Evolutionary conservation across 1,139 yeast species (phyloP), one percentile per base, ranked within the genome.

Genomic region (Debaryomyces nepalensis): DNA sequence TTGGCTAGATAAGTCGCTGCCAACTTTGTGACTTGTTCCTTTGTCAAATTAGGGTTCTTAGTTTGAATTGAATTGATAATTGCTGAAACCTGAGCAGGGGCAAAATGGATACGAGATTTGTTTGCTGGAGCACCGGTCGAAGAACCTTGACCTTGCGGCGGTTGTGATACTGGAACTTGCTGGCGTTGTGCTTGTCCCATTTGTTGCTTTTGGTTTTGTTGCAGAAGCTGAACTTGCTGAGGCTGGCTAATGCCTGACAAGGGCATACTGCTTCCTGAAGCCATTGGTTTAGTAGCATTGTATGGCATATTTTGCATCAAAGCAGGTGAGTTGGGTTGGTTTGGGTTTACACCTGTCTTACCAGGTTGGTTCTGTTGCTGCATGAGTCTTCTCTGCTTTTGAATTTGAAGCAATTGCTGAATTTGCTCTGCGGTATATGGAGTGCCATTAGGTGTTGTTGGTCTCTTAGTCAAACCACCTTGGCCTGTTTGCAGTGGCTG

Each of bases 1-100:
- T 73, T 78, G 3, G 87, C 86, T 45, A 85, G 66, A 54, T 84
- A 84, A 23, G 83, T 79, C 5, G 87, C 87, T 0, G 91, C 91
- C 47, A 83, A 66, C 51, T 82, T 80, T 0, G 88, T 82, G 2
- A 84, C 90, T 52, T 85, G 89, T 44, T 82, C 87, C 47, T 83
- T 82, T 2, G 84, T 71, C 55, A 84, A 67, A 21, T 75, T 76
- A 1, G 95, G 95, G 55, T 86, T 79, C 55, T 84, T 85, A 14
- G 77, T 70, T 52, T 83, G 87, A 42, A 85, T 82, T 41, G 85
- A 84, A 48, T 77, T 81, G 45, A 86, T 80, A 39, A 86, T 75
- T 2, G 87, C 85, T 5, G 87, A 77, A 3, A 85, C 84, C 54
- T 84, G 91, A 1, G 83, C 80, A 15, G 82, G 75, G 1, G 84